Conservation (phyloP, 1,284 basidiomycete genomes). For the Trametes polyzona region DNA sequence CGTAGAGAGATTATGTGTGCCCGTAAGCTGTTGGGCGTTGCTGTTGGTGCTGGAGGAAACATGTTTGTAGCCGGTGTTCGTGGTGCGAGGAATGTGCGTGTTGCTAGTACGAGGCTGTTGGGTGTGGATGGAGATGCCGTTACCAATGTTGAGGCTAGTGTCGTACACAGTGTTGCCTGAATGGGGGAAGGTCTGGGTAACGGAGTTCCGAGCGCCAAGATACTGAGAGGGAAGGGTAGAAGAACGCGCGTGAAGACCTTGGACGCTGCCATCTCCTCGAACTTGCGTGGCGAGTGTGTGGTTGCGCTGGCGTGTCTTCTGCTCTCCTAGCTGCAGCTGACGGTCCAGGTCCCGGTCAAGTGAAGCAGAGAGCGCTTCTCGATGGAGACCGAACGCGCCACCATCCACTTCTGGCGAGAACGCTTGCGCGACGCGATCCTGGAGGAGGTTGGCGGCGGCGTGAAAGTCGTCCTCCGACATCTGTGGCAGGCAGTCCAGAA, state of each 20-base stretch:
- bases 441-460: constrained; percentile 20
- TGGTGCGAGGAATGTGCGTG: constrained; percentile 8
- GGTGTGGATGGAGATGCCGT: neutral
- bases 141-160: constrained; percentile 12
- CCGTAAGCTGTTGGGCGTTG: constrained; percentile 8
- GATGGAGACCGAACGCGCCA: neutral
- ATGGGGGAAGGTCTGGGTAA: constrained; percentile 5
- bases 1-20: constrained; percentile 4
- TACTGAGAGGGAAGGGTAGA: constrained; percentile 36
- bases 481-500: constrained; percentile 34
- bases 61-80: constrained; percentile 4
- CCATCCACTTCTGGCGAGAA: constrained; percentile 1
- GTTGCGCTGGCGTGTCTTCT: constrained; percentile 33
- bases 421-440: constrained; percentile 3
- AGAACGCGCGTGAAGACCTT: constrained; percentile 30
- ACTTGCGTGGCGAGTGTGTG: constrained; percentile 32
- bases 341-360: constrained; percentile 24
- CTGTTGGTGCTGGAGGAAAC: neutral
- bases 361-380: constrained; percentile 1
- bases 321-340: constrained; percentile 15
- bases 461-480: constrained; percentile 47
- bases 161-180: constrained; percentile 16
- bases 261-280: constrained; percentile 20
- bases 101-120: constrained; percentile 11
- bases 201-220: constrained; percentile 12